Evolutionary conservation across 1,284 basidiomycete species (phyloP).

Genomic region (Trichosporon sp.): DNA sequence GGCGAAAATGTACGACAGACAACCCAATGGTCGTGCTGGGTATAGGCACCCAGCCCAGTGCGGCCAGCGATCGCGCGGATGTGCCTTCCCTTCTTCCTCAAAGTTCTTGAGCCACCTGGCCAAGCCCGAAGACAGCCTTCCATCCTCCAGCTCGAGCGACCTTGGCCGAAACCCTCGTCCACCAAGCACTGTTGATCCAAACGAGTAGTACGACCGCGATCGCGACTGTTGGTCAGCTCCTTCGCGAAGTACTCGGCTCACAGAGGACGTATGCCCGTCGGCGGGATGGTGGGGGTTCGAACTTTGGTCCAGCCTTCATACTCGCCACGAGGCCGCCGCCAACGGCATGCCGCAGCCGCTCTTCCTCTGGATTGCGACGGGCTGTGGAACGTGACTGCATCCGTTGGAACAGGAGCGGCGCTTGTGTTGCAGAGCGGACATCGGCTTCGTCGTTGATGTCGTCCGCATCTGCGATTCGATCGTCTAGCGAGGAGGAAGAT

Average conservation of each 20-base stretch:
- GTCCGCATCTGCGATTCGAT: no score
- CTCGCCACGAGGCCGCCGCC: conserved; percentile 30
- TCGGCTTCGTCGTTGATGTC: neutral
- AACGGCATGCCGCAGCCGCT: conserved; percentile 14
- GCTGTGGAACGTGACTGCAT: neutral
- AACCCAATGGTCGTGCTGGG: no score
- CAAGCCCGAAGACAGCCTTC: neutral
- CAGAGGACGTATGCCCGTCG: conserved; percentile 6
- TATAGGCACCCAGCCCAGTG: no score
- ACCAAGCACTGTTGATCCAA: conserved; percentile 22
- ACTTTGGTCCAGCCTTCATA: conserved; percentile 29
- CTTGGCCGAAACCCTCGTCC: conserved; percentile 10
- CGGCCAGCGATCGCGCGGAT: no score
- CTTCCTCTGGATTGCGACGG: neutral
- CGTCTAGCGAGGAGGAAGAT: no score
- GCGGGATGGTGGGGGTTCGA: neutral
- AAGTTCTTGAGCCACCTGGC: neutral
- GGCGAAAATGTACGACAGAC: no score
- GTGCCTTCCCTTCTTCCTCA: neutral
- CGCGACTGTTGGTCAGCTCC: conserved; percentile 14
- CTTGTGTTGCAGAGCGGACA: neutral
- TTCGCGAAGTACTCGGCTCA: neutral
- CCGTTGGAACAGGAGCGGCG: neutral
- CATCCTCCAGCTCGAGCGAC: conserved; percentile 13
- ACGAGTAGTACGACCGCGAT: conserved; percentile 22